Evolutionary conservation across 1,284 basidiomycete genomes (phyloP).

Genomic region (Trametes pubescens): DNA sequence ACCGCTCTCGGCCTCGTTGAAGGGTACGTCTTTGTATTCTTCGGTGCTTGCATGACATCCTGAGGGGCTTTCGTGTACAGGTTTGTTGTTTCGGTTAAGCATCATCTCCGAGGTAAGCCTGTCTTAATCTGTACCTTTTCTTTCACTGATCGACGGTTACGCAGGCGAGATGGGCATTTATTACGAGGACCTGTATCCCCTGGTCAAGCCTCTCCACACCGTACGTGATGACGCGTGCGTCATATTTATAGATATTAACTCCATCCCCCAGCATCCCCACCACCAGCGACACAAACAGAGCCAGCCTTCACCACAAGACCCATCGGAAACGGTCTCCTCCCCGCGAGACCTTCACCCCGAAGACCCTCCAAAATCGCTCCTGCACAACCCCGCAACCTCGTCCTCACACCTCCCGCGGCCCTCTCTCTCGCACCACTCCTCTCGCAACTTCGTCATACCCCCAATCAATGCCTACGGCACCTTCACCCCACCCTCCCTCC

Average conservation of each 20-base stretch:
- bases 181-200: conserved; percentile 64
- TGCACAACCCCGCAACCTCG: not conserved
- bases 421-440: not conserved
- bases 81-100: conserved; percentile 67
- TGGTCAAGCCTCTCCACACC: conserved; percentile 52
- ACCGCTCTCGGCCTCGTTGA: conserved; percentile 65
- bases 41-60: not conserved
- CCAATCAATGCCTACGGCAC: conserved; percentile 60
- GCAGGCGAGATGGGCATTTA: conserved; percentile 63
- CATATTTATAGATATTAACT: not conserved
- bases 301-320: not conserved
- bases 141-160: not conserved
- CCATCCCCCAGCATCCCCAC: conserved; percentile 26
- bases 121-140: not conserved
- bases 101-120: conserved; percentile 62
- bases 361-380: conserved; percentile 2
- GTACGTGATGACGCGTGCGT: conserved; percentile 28
- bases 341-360: conserved; percentile 17
- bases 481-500: conserved; percentile 42
- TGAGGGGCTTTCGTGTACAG: conserved; percentile 40
- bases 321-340: not conserved
- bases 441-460: conserved; percentile 48
- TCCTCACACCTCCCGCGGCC: conserved; percentile 7
- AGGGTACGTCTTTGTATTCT: conserved; percentile 48
- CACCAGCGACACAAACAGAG: conserved; percentile 5